Percentiles rank a stretch among this genome's conserved stretches.
Evolutionary conservation across 2,329 filamentous ascomycete genomes (phyloP).

Genomic region (Akanthomyces uredinophilus): DNA sequence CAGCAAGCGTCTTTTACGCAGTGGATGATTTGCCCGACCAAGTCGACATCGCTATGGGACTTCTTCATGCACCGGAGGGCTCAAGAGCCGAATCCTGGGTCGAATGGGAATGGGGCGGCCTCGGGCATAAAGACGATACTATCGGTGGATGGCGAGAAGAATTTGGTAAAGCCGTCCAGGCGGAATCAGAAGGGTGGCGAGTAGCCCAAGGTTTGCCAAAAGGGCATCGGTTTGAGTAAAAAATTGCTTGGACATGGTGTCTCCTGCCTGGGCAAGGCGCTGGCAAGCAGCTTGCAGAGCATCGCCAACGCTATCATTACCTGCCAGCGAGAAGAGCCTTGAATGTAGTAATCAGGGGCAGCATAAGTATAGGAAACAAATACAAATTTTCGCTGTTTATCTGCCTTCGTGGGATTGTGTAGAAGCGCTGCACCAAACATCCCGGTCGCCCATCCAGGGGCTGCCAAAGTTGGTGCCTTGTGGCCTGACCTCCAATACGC

Average conservation of each 20-base stretch:
- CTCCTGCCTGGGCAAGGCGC: background rate
- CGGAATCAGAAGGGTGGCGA: conserved; percentile 33
- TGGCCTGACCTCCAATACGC: conserved; percentile 26
- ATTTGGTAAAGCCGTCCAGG: conserved; percentile 26
- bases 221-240: background rate
- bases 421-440: background rate
- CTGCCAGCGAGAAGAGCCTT: background rate
- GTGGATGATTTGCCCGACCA: conserved; percentile 32
- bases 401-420: background rate
- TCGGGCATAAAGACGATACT: conserved; percentile 29
- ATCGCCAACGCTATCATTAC: background rate
- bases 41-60: conserved; percentile 40
- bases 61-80: conserved; percentile 39
- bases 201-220: conserved; percentile 17
- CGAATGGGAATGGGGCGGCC: conserved; percentile 35
- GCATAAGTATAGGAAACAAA: background rate
- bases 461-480: conserved; percentile 31
- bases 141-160: conserved; percentile 37
- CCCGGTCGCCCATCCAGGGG: conserved; percentile 7
- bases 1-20: conserved; percentile 42
- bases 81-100: conserved; percentile 41
- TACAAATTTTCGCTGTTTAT: background rate
- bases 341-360: too few relatives aligned
- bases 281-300: background rate
- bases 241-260: background rate